A percentile compares a stretch with the other conserved stretches of the same genome.
Conservation (phyloP, 345 rosid species). For the Aquilaria malaccensis region DNA sequence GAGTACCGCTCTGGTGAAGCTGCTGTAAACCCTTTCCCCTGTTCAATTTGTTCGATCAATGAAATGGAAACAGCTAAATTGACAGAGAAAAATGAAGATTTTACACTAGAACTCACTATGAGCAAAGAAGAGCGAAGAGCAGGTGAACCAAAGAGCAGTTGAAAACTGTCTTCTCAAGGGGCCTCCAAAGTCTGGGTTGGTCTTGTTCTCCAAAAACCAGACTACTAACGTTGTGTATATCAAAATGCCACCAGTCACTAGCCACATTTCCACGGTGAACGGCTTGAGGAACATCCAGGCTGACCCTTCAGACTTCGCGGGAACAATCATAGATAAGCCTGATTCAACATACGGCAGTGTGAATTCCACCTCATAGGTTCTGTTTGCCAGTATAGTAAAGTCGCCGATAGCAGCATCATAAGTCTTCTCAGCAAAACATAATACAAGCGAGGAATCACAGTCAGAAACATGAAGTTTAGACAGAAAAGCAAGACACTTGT, state of each 20-base stretch:
- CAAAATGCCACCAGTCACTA: slow-evolving; percentile 29
- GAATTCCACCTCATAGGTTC: slow-evolving; percentile 33
- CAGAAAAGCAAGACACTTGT: background rate
- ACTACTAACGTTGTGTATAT: slow-evolving; percentile 39
- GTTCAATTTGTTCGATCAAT: background rate
- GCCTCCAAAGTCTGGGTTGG: slow-evolving; percentile 34
- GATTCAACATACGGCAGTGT: slow-evolving; percentile 49
- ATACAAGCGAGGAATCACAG: background rate
- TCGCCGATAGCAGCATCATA: slow-evolving; percentile 42
- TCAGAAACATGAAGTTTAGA: slow-evolving; percentile 8
- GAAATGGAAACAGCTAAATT: background rate
- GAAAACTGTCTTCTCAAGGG: slow-evolving; percentile 26
- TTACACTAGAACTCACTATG: slow-evolving; percentile 31
- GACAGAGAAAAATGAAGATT: background rate
- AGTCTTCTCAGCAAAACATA: slow-evolving; percentile 23
- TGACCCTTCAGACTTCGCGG: slow-evolving; percentile 11
- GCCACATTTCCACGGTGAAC: slow-evolving; percentile 43
- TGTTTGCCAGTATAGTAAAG: slow-evolving; percentile 35
- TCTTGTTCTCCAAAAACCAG: slow-evolving; percentile 38
- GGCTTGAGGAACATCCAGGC: slow-evolving; percentile 46
- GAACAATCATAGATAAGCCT: slow-evolving; percentile 46
- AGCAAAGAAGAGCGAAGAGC: slow-evolving; percentile 47
- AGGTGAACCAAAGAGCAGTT: slow-evolving; percentile 40
- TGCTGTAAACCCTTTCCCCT: slow-evolving; percentile 38
- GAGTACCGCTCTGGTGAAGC: slow-evolving; percentile 39